phyloP scores from a whole-genome alignment of 768 basidiomycete species.

The Melanogaster broomeanus region DNA sequence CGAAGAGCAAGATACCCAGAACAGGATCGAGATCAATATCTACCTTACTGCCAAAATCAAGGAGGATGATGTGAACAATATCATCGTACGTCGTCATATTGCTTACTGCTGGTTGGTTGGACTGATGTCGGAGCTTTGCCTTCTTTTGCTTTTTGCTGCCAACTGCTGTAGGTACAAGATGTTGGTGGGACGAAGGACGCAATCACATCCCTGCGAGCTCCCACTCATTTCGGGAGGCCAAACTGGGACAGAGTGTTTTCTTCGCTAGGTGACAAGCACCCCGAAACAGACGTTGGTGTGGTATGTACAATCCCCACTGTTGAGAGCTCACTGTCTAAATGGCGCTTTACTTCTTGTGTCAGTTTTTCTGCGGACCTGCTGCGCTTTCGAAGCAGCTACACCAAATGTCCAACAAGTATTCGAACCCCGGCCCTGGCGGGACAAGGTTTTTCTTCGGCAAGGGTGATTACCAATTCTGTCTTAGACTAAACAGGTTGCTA shows the following conservation, averaged over 20 bases:
- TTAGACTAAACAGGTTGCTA: neutral
- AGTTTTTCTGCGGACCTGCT: conserved; percentile 87
- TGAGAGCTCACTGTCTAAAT: neutral
- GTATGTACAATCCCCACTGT: conserved; percentile 34
- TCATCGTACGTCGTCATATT: conserved; percentile 55
- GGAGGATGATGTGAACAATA: conserved; percentile 93
- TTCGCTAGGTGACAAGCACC: conserved; percentile 79
- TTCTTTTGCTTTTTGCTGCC: neutral
- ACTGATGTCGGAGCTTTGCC: neutral
- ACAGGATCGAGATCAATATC: conserved; percentile 90
- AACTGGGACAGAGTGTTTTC: conserved; percentile 80
- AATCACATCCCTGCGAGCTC: conserved; percentile 84
- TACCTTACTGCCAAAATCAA: conserved; percentile 90
- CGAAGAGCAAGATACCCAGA: conserved; percentile 87
- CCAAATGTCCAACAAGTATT: conserved; percentile 83
- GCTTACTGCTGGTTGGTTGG: neutral
- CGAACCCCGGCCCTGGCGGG: conserved; percentile 65
- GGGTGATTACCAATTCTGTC: conserved; percentile 45
- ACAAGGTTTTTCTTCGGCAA: conserved; percentile 92
- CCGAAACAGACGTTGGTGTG: conserved; percentile 88
- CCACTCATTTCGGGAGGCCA: conserved; percentile 91
- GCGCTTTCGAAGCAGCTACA: conserved; percentile 73
- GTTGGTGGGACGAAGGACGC: conserved; percentile 93
- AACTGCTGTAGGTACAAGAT: conserved; percentile 61
- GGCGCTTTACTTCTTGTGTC: neutral